A percentile compares a stretch with the other conserved stretches of the same genome.
These are phyloP conservation scores for Raphanus sativus DNA, from an alignment of 345 rosid species.

Conservation along the genomic window DNA sequence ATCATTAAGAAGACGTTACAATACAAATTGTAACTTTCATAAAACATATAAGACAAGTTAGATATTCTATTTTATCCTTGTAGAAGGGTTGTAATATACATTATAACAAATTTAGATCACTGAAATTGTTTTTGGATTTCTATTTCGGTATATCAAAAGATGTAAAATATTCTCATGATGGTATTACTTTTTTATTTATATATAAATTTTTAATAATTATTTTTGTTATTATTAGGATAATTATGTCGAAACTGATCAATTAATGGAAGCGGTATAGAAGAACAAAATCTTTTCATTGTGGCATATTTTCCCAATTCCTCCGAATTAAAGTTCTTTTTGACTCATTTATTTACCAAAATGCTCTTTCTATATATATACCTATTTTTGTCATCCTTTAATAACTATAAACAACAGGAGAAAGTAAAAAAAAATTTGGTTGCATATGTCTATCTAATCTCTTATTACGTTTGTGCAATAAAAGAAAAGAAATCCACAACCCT, in stretches of 20 bases:
- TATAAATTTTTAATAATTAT: too few relatives aligned
- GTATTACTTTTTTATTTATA: too few relatives aligned
- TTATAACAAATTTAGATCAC: neutral
- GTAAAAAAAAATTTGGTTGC: neutral
- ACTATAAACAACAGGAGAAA: neutral
- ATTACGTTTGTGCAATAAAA: neutral
- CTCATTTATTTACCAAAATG: neutral
- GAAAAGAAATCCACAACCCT: neutral
- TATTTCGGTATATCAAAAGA: neutral
- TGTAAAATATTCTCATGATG: neutral
- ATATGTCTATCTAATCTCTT: neutral
- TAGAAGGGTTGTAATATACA: neutral
- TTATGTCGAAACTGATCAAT: too few relatives aligned
- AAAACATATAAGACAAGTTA: neutral
- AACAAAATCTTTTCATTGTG: too few relatives aligned
- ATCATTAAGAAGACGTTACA: neutral
- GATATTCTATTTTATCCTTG: neutral
- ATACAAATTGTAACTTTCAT: neutral
- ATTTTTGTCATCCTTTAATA: too few relatives aligned
- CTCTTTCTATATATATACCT: neutral
- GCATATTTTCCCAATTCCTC: too few relatives aligned
- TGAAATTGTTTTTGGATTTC: neutral
- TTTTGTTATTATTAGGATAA: too few relatives aligned
- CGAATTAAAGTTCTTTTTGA: too few relatives aligned
- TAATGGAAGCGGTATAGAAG: too few relatives aligned